phyloP scores from a whole-genome alignment of 1,139 yeast genomes.

The Lodderomyces margitis region DNA sequence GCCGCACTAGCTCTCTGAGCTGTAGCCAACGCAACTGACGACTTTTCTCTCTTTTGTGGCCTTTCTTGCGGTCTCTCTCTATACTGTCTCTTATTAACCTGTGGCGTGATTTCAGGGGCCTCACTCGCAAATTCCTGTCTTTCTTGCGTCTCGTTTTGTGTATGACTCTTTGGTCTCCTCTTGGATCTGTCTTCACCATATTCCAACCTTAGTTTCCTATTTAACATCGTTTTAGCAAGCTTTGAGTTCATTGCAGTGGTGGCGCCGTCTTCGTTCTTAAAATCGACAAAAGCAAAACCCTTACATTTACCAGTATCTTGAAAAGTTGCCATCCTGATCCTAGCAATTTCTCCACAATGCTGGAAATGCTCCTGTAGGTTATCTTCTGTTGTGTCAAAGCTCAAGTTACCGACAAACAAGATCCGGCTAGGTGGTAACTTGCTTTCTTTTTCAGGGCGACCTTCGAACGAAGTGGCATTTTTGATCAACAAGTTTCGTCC shows the following conservation, averaged over 20 bases:
- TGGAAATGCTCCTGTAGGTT: conserved; percentile 74
- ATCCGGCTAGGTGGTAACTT: conserved; percentile 88
- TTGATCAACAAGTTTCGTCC: conserved; percentile 88
- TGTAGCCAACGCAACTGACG: conserved; percentile 83
- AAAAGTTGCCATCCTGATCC: conserved; percentile 93
- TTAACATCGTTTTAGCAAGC: conserved; percentile 62
- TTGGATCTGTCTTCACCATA: conserved; percentile 94
- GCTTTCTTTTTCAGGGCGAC: conserved; percentile 65
- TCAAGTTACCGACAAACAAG: conserved; percentile 86
- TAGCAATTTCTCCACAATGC: conserved; percentile 75
- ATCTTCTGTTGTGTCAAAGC: conserved; percentile 90
- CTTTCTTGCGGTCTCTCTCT: conserved; percentile 17
- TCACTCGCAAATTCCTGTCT: conserved; percentile 18
- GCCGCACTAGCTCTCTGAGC: conserved; percentile 93
- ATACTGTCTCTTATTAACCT: conserved; percentile 5
- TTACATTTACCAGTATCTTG: conserved; percentile 95
- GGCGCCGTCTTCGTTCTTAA: conserved; percentile 75
- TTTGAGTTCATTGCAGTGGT: conserved; percentile 79
- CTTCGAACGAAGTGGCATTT: conserved; percentile 77
- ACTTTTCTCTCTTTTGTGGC: conserved; percentile 47
- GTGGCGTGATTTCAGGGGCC: conserved; percentile 8
- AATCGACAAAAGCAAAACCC: conserved; percentile 93
- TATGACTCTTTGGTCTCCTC: conserved; percentile 49
- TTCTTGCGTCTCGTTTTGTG: conserved; percentile 2
- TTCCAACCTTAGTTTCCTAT: conserved; percentile 80